phyloP scores from a whole-genome alignment of 108 stramenopile species.

The Aureococcus anophagefferens region DNA sequence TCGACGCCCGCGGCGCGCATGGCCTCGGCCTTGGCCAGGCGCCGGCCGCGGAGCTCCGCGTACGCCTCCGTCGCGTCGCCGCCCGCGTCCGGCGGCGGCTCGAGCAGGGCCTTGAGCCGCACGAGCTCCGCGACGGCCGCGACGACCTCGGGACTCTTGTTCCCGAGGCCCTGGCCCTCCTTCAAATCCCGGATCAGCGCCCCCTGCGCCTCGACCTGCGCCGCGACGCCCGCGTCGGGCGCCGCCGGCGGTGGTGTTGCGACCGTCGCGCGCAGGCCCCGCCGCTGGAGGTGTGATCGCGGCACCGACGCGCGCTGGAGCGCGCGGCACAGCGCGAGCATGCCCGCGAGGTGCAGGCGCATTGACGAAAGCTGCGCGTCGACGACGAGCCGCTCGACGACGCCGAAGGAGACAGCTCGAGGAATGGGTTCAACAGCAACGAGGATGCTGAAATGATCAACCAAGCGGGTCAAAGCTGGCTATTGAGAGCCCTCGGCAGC shows the following conservation, averaged over 20 bases:
- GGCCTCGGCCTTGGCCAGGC: conserved; percentile 61
- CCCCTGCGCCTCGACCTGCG: background rate
- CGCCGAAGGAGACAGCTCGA: too few species aligned
- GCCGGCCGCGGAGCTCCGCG: conserved; percentile 61
- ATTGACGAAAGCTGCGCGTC: too few species aligned
- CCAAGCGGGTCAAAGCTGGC: too few species aligned
- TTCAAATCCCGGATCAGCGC: conserved; percentile 12
- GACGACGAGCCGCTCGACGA: too few species aligned
- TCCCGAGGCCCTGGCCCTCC: conserved; percentile 16
- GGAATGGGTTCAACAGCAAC: too few species aligned
- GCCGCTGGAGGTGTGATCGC: too few species aligned
- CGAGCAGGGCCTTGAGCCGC: conserved; percentile 1
- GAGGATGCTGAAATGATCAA: too few species aligned
- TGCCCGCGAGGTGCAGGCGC: too few species aligned
- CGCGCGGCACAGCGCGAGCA: too few species aligned
- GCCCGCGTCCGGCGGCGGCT: background rate
- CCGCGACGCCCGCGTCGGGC: background rate
- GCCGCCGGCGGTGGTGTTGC: background rate
- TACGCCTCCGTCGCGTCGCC: conserved; percentile 1
- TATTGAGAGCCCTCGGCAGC: too few species aligned
- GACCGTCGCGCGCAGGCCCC: conserved; percentile 4
- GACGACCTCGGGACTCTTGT: conserved; percentile 16
- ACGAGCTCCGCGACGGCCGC: conserved; percentile 9
- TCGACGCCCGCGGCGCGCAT: conserved; percentile 66
- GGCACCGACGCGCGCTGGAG: too few species aligned